phyloP scores from a whole-genome alignment of 2,329 filamentous ascomycete species.

The Celoporthe dispersa region DNA sequence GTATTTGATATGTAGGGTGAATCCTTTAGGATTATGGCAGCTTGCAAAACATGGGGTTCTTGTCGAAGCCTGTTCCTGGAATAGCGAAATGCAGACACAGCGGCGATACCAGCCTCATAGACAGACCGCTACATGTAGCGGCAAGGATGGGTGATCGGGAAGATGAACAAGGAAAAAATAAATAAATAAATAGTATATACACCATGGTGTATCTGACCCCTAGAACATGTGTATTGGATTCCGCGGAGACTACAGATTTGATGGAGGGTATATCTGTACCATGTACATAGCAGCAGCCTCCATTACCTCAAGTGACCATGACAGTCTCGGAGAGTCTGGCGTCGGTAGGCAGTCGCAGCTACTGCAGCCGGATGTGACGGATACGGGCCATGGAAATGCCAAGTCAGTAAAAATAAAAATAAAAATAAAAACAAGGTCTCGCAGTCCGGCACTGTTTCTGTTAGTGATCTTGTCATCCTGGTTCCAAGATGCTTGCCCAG shows the following conservation, averaged over 20 bases:
- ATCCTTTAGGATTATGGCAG: not conserved
- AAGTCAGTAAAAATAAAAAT: not conserved
- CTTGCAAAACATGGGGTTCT: not conserved
- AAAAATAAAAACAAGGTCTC: not conserved
- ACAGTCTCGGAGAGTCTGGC: not conserved
- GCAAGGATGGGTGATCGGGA: not conserved
- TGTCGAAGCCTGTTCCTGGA: not conserved
- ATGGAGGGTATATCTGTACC: not conserved
- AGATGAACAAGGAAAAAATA: too few relatives aligned
- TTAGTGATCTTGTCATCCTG: not conserved
- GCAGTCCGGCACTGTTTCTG: not conserved
- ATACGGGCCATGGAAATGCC: not conserved
- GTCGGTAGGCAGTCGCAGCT: slow-evolving; percentile 1
- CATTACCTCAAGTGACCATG: too few relatives aligned
- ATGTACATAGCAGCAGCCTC: too few relatives aligned
- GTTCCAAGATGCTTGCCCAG: not conserved
- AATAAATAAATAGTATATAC: too few relatives aligned
- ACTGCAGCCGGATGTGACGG: slow-evolving; percentile 10
- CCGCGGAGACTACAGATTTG: not conserved
- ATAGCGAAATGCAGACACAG: not conserved
- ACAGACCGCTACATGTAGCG: slow-evolving; percentile 1
- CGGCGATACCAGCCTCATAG: not conserved
- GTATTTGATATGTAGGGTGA: not conserved
- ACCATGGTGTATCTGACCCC: too few relatives aligned
- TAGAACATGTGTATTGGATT: too few relatives aligned